These are phyloP conservation scores for Pichia sp. DNA, from an alignment of 1,139 yeast species.

Conservation along the genomic window DNA sequence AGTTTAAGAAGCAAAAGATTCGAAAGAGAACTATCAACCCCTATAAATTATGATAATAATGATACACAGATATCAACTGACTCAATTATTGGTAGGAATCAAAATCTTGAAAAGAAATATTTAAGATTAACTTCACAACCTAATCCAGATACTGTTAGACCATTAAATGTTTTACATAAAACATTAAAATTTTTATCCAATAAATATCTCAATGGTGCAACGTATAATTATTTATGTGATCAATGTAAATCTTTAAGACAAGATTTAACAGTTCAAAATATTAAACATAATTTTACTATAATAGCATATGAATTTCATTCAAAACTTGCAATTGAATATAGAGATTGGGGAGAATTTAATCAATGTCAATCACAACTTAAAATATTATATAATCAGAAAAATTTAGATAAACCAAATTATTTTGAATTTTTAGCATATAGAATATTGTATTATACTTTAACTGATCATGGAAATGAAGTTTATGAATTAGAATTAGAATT, in stretches of 20 bases:
- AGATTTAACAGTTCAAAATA: slow-evolving; percentile 88
- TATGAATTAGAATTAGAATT: slow-evolving; percentile 32
- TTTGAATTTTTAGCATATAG: slow-evolving; percentile 70
- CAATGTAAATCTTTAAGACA: slow-evolving; percentile 90
- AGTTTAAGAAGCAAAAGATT: slow-evolving; percentile 46
- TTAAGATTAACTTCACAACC: slow-evolving; percentile 88
- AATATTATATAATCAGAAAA: slow-evolving; percentile 42
- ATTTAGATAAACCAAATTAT: slow-evolving; percentile 34
- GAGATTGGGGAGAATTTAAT: slow-evolving; percentile 89
- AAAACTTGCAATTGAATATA: slow-evolving; percentile 72
- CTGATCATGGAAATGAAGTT: slow-evolving; percentile 56
- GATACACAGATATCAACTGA: slow-evolving; percentile 10
- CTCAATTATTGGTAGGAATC: slow-evolving; percentile 59
- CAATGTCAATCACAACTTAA: slow-evolving; percentile 86
- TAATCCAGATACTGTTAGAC: slow-evolving; percentile 77
- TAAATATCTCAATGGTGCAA: slow-evolving; percentile 47
- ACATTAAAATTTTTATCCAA: slow-evolving; percentile 50
- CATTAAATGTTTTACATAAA: slow-evolving; percentile 52
- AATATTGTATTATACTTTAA: slow-evolving; percentile 70
- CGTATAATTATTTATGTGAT: slow-evolving; percentile 75
- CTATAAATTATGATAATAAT: slow-evolving; percentile 11
- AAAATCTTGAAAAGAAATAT: slow-evolving; percentile 66
- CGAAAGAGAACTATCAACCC: slow-evolving; percentile 32
- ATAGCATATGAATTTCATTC: slow-evolving; percentile 83
- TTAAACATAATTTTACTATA: slow-evolving; percentile 71